Percentiles rank a stretch among this genome's conserved stretches.
These are phyloP conservation scores for Canariomyces notabilis DNA, from an alignment of 2,329 filamentous ascomycete species.

Conservation along the genomic window DNA sequence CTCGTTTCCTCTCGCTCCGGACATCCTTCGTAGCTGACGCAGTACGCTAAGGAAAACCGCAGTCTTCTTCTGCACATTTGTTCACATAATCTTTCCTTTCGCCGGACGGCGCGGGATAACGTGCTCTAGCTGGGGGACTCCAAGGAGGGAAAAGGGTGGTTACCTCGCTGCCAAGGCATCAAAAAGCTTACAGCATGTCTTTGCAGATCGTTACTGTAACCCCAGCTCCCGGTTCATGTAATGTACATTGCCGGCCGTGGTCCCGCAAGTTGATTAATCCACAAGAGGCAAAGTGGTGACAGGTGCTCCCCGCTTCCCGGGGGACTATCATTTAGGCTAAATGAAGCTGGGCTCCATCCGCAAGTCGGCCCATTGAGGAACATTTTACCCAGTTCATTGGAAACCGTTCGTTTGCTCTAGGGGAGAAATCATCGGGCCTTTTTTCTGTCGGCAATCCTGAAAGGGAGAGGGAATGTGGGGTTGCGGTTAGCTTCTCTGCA, in stretches of 20 bases:
- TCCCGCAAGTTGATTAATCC: background rate
- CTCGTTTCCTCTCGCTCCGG: no score
- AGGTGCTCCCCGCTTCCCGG: background rate
- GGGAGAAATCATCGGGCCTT: constrained; percentile 22
- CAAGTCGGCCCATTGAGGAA: constrained; percentile 7
- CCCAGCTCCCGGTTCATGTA: background rate
- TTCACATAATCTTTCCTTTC: no score
- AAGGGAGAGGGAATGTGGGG: no score
- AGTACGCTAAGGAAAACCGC: no score
- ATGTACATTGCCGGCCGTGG: background rate
- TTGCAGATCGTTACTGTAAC: background rate
- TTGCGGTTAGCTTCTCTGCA: no score
- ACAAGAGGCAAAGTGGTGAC: background rate
- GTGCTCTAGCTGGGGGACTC: no score
- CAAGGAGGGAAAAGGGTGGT: background rate
- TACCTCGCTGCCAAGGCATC: background rate
- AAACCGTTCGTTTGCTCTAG: no score
- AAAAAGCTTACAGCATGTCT: background rate
- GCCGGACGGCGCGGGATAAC: no score
- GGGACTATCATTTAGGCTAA: constrained; percentile 22
- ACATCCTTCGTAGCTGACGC: no score
- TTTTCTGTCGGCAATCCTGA: constrained; percentile 21
- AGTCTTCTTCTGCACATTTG: no score
- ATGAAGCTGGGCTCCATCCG: constrained; percentile 5
- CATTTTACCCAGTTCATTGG: no score